Evolutionary conservation across 306 rosid genomes (phyloP), one percentile per base, ranked within the genome.

Genomic region (Corylus americana): DNA sequence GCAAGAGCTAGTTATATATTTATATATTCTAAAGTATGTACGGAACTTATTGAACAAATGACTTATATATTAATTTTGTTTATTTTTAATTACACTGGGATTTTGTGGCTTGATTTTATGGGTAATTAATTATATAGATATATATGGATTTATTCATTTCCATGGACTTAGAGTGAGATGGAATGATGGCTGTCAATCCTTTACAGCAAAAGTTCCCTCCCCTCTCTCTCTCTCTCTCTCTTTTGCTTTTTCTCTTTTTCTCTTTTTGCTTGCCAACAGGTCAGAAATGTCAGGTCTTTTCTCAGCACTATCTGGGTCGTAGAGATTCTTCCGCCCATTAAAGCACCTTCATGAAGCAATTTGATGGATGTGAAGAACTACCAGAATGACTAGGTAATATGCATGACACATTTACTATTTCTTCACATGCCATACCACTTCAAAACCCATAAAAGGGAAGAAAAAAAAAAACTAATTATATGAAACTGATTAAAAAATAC

Each of bases 101-200:
- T 80, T 5, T 73, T 76, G 71, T 55, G 80, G 81, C 42, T 61
- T 35, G 13, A 78, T 64, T 69, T 64, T 69, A 50, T 74, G 67
- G 72, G 58, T 20, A 50, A 48, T 76, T 76, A 27, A 31, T 31
- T 22, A 22, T 22, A 22, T 22, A 22, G 22, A 22, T 22, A 22
- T 70, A 14, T 11, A 47, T 75, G 77, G 62, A 54, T 53, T 53
- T 18, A 50, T 8, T 35, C 35, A 39, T 37, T 55, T 74, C 8
- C 71, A 14, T 59, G 59, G 79, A 83, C 81, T 71, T 76, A 68
- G 74, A 80, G 89, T 64, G 81, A 73, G 77, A 70, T 74, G 85
- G 88, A 89, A 92, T 90, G 95, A 92, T 92, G 97, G 91, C 70
- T 86, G 86, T 89, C 93, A 87, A 87, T 82, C 92, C 90, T 78